Percentiles rank a stretch among this genome's conserved stretches.
phyloP scores from a whole-genome alignment of 23 red algal species.

The Chondrus crispus region DNA sequence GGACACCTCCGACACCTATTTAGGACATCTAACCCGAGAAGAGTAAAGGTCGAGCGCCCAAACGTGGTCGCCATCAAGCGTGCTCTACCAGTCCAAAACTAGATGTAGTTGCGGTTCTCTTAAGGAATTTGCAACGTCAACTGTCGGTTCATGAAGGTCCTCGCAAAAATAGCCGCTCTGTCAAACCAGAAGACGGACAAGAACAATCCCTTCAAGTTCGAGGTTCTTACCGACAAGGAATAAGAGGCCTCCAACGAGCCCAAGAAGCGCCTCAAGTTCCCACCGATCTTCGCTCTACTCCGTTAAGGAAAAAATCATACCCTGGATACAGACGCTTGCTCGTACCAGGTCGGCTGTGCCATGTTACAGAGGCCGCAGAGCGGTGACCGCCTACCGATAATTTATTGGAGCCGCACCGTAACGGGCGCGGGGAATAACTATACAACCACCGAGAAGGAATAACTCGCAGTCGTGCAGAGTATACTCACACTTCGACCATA shows the following conservation, averaged over 20 bases:
- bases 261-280: too few species aligned
- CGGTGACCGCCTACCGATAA: neutral
- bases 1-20: neutral
- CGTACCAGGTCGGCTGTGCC: neutral
- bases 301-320: neutral
- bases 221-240: too few species aligned
- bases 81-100: neutral
- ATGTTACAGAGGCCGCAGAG: neutral
- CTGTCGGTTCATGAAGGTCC: neutral
- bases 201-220: neutral
- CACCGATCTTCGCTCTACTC: slow-evolving; percentile 1
- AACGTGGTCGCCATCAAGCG: neutral
- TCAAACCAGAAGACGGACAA: neutral
- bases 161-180: neutral
- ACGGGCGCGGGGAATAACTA: neutral
- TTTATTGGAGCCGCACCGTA: neutral
- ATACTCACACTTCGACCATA: neutral
- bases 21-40: neutral
- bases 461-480: neutral
- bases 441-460: neutral
- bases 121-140: neutral
- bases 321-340: slow-evolving; percentile 10
- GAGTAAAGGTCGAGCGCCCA: neutral
- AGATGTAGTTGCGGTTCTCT: neutral
- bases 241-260: too few species aligned